phyloP scores from a whole-genome alignment of 805 yeast species.

The Metschnikowia drakensbergensis region DNA sequence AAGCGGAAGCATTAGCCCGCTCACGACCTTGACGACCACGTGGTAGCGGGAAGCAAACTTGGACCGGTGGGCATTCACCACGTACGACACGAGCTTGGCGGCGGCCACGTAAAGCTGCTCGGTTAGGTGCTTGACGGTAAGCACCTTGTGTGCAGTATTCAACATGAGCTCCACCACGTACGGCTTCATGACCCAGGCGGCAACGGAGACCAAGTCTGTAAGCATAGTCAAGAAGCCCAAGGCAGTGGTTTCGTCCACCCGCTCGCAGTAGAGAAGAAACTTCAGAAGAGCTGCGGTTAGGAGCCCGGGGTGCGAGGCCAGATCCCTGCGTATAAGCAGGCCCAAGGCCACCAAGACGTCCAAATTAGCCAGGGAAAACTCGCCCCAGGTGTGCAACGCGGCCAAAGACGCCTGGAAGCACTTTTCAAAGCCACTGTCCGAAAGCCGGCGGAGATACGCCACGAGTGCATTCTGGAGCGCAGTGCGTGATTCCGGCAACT shows the following conservation, averaged over 20 bases:
- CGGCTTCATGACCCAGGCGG: slow-evolving; percentile 60
- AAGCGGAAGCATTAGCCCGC: slow-evolving; percentile 49
- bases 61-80: slow-evolving; percentile 65
- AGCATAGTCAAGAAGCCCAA: slow-evolving; percentile 22
- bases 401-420: slow-evolving; percentile 14
- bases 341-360: slow-evolving; percentile 21
- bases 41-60: slow-evolving; percentile 73
- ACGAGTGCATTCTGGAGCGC: slow-evolving; percentile 1
- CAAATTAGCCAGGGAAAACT: slow-evolving; percentile 13
- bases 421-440: slow-evolving; percentile 8
- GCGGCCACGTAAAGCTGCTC: slow-evolving; percentile 30
- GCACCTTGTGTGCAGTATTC: slow-evolving; percentile 29
- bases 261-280: slow-evolving; percentile 15
- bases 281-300: slow-evolving; percentile 28
- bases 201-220: slow-evolving; percentile 43
- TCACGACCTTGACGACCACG: slow-evolving; percentile 48
- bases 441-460: slow-evolving; percentile 3
- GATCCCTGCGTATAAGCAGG: slow-evolving; percentile 14
- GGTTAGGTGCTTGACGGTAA: slow-evolving; percentile 11
- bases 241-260: slow-evolving; percentile 8
- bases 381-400: slow-evolving; percentile 18
- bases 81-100: slow-evolving; percentile 52
- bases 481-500: neutral
- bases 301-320: slow-evolving; percentile 12
- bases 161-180: slow-evolving; percentile 58